Conservation (phyloP, 306 rosid species). For the Styphnolobium japonicum region DNA sequence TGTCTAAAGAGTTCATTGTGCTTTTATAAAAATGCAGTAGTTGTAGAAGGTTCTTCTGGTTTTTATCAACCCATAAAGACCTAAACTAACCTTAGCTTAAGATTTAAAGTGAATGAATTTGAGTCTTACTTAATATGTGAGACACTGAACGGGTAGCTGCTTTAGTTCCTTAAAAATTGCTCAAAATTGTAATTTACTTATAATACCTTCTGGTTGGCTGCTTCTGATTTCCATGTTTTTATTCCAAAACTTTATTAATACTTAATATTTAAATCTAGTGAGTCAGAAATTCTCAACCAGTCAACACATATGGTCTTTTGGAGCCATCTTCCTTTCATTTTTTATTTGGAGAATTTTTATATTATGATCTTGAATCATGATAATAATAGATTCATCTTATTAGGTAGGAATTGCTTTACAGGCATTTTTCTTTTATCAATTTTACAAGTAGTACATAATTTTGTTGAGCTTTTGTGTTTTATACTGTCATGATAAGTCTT, state of each 20-base stretch:
- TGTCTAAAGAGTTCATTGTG: neutral
- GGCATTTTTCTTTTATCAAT: neutral
- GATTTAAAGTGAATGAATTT: neutral
- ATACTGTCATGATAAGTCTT: neutral
- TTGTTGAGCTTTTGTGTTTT: neutral
- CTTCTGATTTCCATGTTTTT: neutral
- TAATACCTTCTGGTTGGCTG: neutral
- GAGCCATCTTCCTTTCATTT: neutral
- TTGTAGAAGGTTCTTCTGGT: slow-evolving; percentile 4
- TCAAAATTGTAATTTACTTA: neutral
- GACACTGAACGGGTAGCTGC: neutral
- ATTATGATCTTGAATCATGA: neutral
- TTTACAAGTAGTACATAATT: neutral
- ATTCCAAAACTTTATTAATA: neutral
- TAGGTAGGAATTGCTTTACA: neutral
- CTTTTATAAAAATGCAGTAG: neutral
- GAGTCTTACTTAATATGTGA: neutral
- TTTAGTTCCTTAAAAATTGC: slow-evolving; percentile 1
- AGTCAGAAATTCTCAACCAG: neutral
- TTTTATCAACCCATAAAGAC: neutral
- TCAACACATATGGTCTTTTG: neutral
- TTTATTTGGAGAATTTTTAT: neutral
- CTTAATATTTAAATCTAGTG: neutral
- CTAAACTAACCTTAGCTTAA: neutral
- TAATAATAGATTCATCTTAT: neutral